Base-by-base conservation (phyloP, 495 filamentous ascomycete genomes). In the Pyrenula aspistea region DNA sequence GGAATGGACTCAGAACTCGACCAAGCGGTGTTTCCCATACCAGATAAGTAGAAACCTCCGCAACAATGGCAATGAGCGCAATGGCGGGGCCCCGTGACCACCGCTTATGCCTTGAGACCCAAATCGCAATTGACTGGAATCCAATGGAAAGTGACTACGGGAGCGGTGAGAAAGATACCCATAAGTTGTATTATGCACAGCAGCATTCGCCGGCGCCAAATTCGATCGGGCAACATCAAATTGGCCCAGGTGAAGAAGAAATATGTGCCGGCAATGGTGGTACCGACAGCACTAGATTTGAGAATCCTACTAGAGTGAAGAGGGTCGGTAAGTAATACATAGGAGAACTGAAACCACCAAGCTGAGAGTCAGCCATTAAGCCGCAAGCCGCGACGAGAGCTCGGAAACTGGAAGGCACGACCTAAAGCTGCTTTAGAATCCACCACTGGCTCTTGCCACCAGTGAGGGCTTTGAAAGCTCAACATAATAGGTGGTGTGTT, bases 1-100 rank as follows among this genome's bases (percentile, higher is more conserved):
- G 77, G 74, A 57, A 75, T 75, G 61, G 79, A 74, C 52, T 80
- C 77, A n/a, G 69, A 67, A 48, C 65, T 64, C 57, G 78, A 67
- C 76, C 77, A 79, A 12, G 75, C 75, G 0, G 70, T 78, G 56
- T 74, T 79, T 22, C 72, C 75, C 2, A 78, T 67, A 15, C 68
- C 69, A 0, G 69, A 68, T 10, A 67, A 67, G 62, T 73, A 78
- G 64, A 76, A 77, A 10, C 64, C 59, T 20, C 78, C 75, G 57
- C 68, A 79, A 64, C 67, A 68, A 80, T 76, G 57, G 59, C 63
- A 8, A 74, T 61, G 25, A 77, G 66, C 4, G 77, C 70, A 0
- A 77, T 61, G 51, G 68, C 69, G 0, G 60, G 1, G 67, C 68
- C 61, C 77, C 76, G 67, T 77, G 78, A 2, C 75, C 75, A n/a